Evolutionary conservation across 2,329 filamentous ascomycete species (phyloP), one percentile per base, ranked within the genome.

Genomic region (Beauveria rudraprayagi): DNA sequence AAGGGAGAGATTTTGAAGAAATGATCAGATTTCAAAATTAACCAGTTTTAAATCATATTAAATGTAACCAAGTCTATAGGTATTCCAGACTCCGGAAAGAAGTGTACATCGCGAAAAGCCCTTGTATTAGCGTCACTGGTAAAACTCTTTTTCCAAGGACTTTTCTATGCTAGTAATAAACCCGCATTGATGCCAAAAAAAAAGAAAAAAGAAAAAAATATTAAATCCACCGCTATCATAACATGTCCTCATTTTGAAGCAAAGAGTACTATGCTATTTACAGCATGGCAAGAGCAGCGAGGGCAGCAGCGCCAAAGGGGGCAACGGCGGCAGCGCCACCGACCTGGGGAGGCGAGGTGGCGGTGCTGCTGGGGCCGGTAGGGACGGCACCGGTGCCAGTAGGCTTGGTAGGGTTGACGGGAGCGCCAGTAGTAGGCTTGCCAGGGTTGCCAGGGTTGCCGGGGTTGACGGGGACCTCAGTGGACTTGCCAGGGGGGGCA

Each of bases 311-410:
- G 30, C 60, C 60, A 40, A 61, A 56, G 53, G 60, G 60, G 37
- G 11, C 53, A 17, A 44, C 53, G 40, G 44, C 53, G 16, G 60
- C 60, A 53, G 53, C 60, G 19, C 46, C 53, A 19, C 37, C 56
- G n/a, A 51, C 59, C 19, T 37, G 19, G 53, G 60, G 88, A 67
- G 90, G 93, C 76, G 82, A 90, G 74, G 84, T 83, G 72, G 51
- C 19, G 19, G 34, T 43, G 41, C 44, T 54, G 50, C 41, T 54
- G 57, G 57, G 57, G 50, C 57, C 57, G 19, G 95, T 91, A 74
- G 91, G 91, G 72, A 95, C 89, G 79, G 28, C 55, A 19, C 44
- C 56, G 75, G 91, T 94, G 79, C 96, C 91, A 71, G 77, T 79
- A 70, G 86, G 89, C 76, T 83, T 83, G 73, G 84, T 79, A 75